These are phyloP conservation scores for Botrytis tulipae DNA, from an alignment of 2,329 filamentous ascomycete species.

Conservation along the genomic window DNA sequence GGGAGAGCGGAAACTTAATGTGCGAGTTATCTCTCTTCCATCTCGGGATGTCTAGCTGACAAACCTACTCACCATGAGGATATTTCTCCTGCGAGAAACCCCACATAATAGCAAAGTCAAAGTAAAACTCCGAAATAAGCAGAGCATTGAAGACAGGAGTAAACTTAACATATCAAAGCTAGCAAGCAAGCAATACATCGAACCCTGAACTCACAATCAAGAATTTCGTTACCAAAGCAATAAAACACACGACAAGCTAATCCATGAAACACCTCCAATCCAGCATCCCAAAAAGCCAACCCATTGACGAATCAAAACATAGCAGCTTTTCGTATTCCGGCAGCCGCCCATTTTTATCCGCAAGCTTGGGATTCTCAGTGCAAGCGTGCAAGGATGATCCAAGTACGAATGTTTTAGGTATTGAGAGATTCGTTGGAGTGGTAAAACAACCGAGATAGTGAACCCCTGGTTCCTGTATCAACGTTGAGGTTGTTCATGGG, in stretches of 20 bases:
- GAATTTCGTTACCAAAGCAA: too few species aligned
- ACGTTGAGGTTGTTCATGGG: neutral
- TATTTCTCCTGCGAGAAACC: neutral
- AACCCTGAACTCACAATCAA: neutral
- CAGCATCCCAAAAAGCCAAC: neutral
- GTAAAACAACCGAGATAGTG: neutral
- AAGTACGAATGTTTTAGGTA: neutral
- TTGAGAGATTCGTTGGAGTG: neutral
- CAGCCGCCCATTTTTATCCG: neutral
- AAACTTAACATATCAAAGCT: neutral
- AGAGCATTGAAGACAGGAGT: too few species aligned
- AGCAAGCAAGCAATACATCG: neutral
- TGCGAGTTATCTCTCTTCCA: neutral
- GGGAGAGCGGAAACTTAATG: neutral
- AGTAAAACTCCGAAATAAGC: neutral
- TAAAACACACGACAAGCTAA: neutral
- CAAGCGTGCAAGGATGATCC: conserved; percentile 7
- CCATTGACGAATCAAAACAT: conserved; percentile 5
- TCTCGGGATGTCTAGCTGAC: neutral
- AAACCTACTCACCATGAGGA: neutral
- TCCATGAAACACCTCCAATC: neutral
- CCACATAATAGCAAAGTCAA: neutral
- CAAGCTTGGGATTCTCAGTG: neutral
- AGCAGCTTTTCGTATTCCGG: neutral
- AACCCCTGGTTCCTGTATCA: neutral